Base-by-base conservation (phyloP, 208 protist species). In the Leishmania major region DNA sequence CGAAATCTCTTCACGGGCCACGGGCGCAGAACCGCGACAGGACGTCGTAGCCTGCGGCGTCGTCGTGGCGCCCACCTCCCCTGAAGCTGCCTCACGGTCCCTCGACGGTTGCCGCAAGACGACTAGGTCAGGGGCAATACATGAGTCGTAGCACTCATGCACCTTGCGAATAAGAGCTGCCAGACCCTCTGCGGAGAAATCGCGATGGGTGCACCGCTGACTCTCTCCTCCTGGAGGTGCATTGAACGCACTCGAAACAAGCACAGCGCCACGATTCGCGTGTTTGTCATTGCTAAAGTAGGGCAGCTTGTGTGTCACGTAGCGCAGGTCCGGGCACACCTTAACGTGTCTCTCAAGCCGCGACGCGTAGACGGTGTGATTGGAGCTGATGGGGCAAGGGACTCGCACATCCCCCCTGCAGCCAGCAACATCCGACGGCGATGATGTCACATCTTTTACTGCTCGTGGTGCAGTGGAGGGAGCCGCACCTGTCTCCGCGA, bases 311-410 rank as follows among this genome's bases (percentile, higher is more conserved):
- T 31, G 59, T 1, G 86, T 75, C 25, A 92, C 78, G 79, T 88
- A 87, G 7, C 93, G 93, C 64, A 93, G 84, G 72, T 96, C 91
- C 1, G 93, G 91, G 71, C 91, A 96, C 25, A 96, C 90, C 72
- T 81, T 85, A n/a, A 95, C 59, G 79, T 96, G 93, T 55, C 90
- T 88, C 73, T 85, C 81, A 69, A 96, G 84, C 35, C 90, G 83
- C 3, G 84, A 84, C 10, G 79, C 86, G 79, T 93, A 96, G 6
- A 96, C 89, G 25, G 90, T 93, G 85, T 96, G 93, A 62, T 94
- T 93, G 1, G 88, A 85, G 79, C 95, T 96, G 81, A 96, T 93
- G 13, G 93, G 93, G 75, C 93, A 96, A 51, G 91, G 88, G 45
- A 96, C 89, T 35, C 93, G 87, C 67, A 60, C 60, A 60, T 81